Evolutionary conservation across 306 rosid species (phyloP), one percentile per base, ranked within the genome.

Genomic region (Begonia peltatifolia): DNA sequence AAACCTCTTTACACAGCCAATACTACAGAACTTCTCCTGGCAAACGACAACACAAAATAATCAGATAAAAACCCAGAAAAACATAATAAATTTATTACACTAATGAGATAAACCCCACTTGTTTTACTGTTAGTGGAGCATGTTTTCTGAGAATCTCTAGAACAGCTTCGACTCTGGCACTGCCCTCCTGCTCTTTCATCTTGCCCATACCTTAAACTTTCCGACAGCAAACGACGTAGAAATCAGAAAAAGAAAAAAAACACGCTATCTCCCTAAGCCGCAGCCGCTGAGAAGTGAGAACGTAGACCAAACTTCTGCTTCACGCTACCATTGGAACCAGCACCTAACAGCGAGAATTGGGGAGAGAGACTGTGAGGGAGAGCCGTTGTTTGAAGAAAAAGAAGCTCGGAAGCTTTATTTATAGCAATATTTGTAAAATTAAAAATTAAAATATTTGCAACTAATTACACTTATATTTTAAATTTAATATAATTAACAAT

Each of bases 21-120:
- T 70, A 75, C 75, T 83, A 47, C 99, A 92, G 54, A 83, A 92
- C 79, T 92, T 87, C 81, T 83, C 99, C 99, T 92, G 59, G 46
- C 55, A 53, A 74, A 43, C 0, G 2, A 30, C 6, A 30, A 30
- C 23, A 20, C 23, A 5, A 30, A 30, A 30, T 30, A 30, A 30
- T 30, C 38, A 30, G 38, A 30, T 5, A 30, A 30, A 30, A 7
- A 20, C 23, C 23, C 23, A 30, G 9, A 30, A 30, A 30, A 30
- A 30, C 38, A 30, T 20, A 3, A 20, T 9, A 7, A 30, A 30
- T 30, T 30, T 30, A 0, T 5, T 30, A 30, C 38, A 7, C 7
- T 30, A 30, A 30, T 30, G 38, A 30, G 9, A 30, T 30, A 30
- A 7, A 1, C 20, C 46, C 12, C 44, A 90, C 99, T 92, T 90